These are phyloP conservation scores for Zelonia costaricensis DNA, from an alignment of 208 protist species.

Conservation along the genomic window DNA sequence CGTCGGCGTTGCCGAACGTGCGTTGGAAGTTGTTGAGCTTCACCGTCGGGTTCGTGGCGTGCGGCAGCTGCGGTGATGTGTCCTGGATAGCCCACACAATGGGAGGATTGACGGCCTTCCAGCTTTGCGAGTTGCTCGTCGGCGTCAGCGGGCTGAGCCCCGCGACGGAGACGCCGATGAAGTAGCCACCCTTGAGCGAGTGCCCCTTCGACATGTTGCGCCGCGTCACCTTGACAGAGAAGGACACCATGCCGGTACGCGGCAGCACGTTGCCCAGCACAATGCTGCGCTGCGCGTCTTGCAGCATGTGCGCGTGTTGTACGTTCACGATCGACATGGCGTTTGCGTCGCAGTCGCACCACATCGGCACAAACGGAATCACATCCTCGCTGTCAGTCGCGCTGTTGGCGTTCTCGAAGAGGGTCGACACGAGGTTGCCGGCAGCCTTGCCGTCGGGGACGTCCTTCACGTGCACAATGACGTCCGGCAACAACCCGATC, in stretches of 20 bases:
- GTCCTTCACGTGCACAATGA: conserved; percentile 71
- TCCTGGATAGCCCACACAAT: conserved; percentile 92
- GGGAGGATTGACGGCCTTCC: conserved; percentile 86
- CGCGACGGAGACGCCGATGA: conserved; percentile 77
- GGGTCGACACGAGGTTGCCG: conserved; percentile 55
- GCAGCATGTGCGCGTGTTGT: conserved; percentile 79
- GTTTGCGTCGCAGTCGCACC: conserved; percentile 81
- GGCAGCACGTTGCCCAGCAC: conserved; percentile 83
- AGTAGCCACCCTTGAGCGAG: conserved; percentile 92
- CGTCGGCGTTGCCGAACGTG: conserved; percentile 84
- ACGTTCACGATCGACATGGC: conserved; percentile 73
- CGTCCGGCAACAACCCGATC: conserved; percentile 77
- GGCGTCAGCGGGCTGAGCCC: conserved; percentile 70
- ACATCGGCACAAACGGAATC: conserved; percentile 76
- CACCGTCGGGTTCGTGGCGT: conserved; percentile 90
- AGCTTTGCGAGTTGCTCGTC: conserved; percentile 84
- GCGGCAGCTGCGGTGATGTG: conserved; percentile 85
- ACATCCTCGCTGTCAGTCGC: conserved; percentile 30
- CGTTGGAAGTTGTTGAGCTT: conserved; percentile 90
- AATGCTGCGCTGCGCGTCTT: conserved; percentile 82
- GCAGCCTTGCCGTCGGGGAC: conserved; percentile 47
- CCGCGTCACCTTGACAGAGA: conserved; percentile 82
- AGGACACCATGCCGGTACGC: conserved; percentile 78
- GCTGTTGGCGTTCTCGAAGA: conserved; percentile 78
- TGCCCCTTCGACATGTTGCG: conserved; percentile 80